Base-by-base conservation (phyloP, 2,329 filamentous ascomycete genomes). In the Amylocarpus encephaloides region DNA sequence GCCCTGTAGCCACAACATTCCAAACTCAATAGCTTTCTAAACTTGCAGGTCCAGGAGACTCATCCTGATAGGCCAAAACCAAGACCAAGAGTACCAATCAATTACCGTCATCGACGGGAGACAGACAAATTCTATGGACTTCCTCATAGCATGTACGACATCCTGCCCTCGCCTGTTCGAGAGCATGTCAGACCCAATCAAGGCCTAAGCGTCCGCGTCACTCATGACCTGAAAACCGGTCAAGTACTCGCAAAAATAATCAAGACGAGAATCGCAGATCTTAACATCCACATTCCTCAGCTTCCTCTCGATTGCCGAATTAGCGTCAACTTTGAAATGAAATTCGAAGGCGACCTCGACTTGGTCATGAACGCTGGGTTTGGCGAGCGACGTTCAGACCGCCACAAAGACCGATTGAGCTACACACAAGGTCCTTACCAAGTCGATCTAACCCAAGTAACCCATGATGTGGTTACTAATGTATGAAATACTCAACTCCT, bases 321-420 rank as follows among this genome's bases (percentile, higher is more conserved):
- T 59, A 95, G 89, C 62, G 83, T 98, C 64, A 97, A 95, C 64
- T 78, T 98, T 2, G 94, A 98, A 79, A 90, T 94, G 79, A 79
- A 85, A 48, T 95, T 84, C 73, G 78, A 89, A 3, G 88, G 90
- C 19, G 74, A 80, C 1, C 62, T 86, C 0, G 74, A 82, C 6
- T 71, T 72, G 18, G 67, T 82, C 2, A 66, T 71, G 0, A 67
- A 73, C 3, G 61, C 66, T 11, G 61, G 66, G 7, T 73, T 75
- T 19, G 68, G 67, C 34, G 60, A 62, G 11, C 57, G 57, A 4
- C 42, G 51, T 58, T 71, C 76, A 6, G 83, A 88, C 62, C 82
- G 91, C 6, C 83, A 81, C 60, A 98, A 98, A 68, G 91, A 98
- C 68, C 81, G 93, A 15, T 74, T 98, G 65, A 94, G 88, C 64